Percentiles rank a stretch among this genome's conserved stretches.
Conservation (phyloP, 2,329 filamentous ascomycete species). For the Pleoardoris graminearum region DNA sequence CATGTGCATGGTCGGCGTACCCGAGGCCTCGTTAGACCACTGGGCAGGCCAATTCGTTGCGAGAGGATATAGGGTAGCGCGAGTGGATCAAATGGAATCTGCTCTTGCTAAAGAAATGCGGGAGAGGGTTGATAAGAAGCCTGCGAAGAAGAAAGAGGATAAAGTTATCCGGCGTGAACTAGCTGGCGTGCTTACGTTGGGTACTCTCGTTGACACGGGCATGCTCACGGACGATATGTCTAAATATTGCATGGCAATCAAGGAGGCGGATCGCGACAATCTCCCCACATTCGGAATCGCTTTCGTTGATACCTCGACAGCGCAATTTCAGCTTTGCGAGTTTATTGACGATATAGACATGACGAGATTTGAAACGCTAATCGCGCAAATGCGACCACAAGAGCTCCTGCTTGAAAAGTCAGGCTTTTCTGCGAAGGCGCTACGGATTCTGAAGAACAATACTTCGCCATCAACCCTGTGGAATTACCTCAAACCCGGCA, state of each 20-base stretch:
- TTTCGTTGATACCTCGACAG: constrained; percentile 94
- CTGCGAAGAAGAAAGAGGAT: constrained; percentile 68
- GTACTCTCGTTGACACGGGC: constrained; percentile 89
- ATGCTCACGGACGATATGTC: constrained; percentile 99
- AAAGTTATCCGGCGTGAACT: constrained; percentile 93
- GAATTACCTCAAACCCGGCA: constrained; percentile 85
- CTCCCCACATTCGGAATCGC: constrained; percentile 85
- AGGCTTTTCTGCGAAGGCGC: constrained; percentile 79
- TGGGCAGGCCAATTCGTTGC: constrained; percentile 99
- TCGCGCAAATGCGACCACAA: constrained; percentile 86
- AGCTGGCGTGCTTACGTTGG: constrained; percentile 85
- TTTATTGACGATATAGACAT: constrained; percentile 91
- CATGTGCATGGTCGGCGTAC: constrained; percentile 99
- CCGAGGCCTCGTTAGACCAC: constrained; percentile 90
- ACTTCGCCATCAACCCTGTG: constrained; percentile 90
- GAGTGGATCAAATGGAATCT: constrained; percentile 96
- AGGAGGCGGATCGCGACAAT: constrained; percentile 68
- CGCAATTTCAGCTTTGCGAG: constrained; percentile 90
- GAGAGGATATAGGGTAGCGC: constrained; percentile 95
- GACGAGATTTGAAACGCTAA: constrained; percentile 95
- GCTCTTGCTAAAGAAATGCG: constrained; percentile 97
- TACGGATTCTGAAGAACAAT: constrained; percentile 95
- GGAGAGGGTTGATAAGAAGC: constrained; percentile 70
- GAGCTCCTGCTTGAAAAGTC: constrained; percentile 87
- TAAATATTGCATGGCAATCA: constrained; percentile 93